Percentiles rank a stretch among this genome's conserved stretches.
These are phyloP conservation scores for Stephania yunnanensis DNA, from an alignment of 164 flowering plant species.

Conservation along the genomic window DNA sequence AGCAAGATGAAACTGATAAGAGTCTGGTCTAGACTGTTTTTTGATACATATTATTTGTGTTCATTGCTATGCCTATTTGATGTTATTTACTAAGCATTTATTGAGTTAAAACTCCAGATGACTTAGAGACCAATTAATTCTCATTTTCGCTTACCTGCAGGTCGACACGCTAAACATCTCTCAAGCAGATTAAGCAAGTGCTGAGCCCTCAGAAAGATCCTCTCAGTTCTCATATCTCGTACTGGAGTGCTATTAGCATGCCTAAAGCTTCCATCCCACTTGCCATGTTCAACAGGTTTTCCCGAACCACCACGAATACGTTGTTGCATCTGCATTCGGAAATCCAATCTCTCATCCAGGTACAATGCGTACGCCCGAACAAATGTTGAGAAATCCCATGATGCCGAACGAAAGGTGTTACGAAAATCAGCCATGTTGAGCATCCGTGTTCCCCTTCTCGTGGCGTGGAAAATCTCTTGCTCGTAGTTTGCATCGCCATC, in stretches of 20 bases:
- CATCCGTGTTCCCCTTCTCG: slow-evolving; percentile 68
- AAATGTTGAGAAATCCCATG: slow-evolving; percentile 87
- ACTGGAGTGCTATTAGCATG: slow-evolving; percentile 28
- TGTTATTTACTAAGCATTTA: too few relatives aligned
- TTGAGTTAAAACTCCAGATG: too few relatives aligned
- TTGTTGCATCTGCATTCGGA: slow-evolving; percentile 52
- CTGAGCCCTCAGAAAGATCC: slow-evolving; percentile 45
- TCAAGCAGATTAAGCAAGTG: slow-evolving; percentile 76
- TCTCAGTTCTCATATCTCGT: slow-evolving; percentile 44
- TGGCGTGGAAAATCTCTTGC: slow-evolving; percentile 72
- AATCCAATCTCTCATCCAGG: slow-evolving; percentile 72
- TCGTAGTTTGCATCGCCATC: slow-evolving; percentile 70
- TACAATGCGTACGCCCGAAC: slow-evolving; percentile 68
- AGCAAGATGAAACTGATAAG: too few relatives aligned
- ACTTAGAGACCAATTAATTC: too few relatives aligned
- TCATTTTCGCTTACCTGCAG: slow-evolving; percentile 45
- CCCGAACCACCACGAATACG: slow-evolving; percentile 18
- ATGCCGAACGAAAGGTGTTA: slow-evolving; percentile 51
- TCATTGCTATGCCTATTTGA: too few relatives aligned
- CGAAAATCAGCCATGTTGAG: slow-evolving; percentile 81
- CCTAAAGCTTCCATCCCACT: slow-evolving; percentile 27
- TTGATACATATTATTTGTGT: too few relatives aligned
- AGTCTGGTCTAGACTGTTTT: too few relatives aligned
- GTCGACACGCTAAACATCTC: slow-evolving; percentile 75
- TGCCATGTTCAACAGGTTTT: slow-evolving; percentile 6